Base-by-base conservation (phyloP, 345 rosid genomes). In the Eucalyptus erythrocorys region DNA sequence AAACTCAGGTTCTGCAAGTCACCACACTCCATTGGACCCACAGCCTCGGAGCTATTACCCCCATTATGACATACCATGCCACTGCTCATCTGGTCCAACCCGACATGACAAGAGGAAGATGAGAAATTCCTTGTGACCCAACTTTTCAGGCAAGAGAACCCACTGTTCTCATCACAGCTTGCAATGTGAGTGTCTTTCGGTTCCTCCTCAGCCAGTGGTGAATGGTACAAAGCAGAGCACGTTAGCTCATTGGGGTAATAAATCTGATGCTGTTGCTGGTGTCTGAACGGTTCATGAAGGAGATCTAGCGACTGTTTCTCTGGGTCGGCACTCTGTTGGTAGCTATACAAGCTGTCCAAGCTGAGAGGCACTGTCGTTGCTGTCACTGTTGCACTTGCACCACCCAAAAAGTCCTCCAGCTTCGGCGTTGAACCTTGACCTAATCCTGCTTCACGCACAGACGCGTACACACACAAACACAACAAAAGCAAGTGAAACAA, bases 381-480 rank as follows among this genome's bases (percentile, higher is more conserved):
- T 17, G 90, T 42, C 47, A 84, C 48, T 37, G 87, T 34, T 34
- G 66, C 91, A 37, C 86, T 86, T 89, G 90, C 93, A 89, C 96
- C 94, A 47, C 98, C 96, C 6, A 96, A 92, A 89, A 96, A 96
- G 89, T 96, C 97, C 88, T 95, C 98, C 7, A 96, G 95, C 86
- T 96, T 94, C 8, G 97, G 98, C 26, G 98, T 92, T 24, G 96
- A 90, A 85, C 90, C 89, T 4, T 92, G 48, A 87, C 93, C 94
- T 85, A 95, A 89, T 15, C 91, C 97, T 96, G 79, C 43, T 82
- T 61, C 21, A 61, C 57, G 81, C 15, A 55, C 40, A 87, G 42
- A 15, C 47, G 79, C 21, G 22, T 48, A 61, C 49, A 27, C 47
- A 57, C n/a, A 40, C 32, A 21, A 48, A 40, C 40, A 49, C 51